Conservation (phyloP, 257 asterid species). For the Capsicum rhomboideum region DNA sequence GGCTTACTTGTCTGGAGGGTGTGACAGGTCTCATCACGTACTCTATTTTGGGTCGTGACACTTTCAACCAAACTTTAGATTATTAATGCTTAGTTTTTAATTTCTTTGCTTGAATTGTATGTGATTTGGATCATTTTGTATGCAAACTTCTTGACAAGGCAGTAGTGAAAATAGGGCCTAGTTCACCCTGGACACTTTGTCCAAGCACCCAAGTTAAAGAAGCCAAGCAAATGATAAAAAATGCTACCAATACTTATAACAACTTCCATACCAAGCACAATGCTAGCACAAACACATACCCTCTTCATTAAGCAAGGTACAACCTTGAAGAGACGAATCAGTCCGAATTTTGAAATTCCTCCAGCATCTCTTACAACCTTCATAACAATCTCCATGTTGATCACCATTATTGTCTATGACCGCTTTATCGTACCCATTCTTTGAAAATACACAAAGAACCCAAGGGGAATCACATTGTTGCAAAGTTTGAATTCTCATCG, state of each 20-base stretch:
- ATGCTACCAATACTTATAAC: constrained; percentile 55
- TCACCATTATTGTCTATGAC: constrained; percentile 43
- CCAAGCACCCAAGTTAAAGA: constrained; percentile 71
- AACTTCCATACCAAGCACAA: constrained; percentile 58
- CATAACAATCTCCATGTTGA: too few relatives aligned
- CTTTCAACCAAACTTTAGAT: background rate
- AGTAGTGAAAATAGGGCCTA: constrained; percentile 25
- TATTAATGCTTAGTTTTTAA: background rate
- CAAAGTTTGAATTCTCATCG: constrained; percentile 56
- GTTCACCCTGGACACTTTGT: constrained; percentile 39
- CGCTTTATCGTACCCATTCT: constrained; percentile 38
- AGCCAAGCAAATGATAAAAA: constrained; percentile 64
- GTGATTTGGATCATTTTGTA: background rate
- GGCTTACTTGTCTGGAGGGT: too few relatives aligned
- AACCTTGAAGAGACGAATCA: too few relatives aligned
- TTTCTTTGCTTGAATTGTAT: background rate
- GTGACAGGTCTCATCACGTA: too few relatives aligned
- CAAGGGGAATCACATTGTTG: constrained; percentile 53
- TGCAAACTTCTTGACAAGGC: constrained; percentile 60
- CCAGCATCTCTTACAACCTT: too few relatives aligned
- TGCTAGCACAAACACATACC: constrained; percentile 45
- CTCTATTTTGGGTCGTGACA: too few relatives aligned
- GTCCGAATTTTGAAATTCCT: too few relatives aligned
- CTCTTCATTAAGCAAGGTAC: too few relatives aligned
- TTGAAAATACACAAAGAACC: constrained; percentile 45